Evolutionary conservation across 2,329 filamentous ascomycete species (phyloP).

Genomic region (Fusarium sp.): DNA sequence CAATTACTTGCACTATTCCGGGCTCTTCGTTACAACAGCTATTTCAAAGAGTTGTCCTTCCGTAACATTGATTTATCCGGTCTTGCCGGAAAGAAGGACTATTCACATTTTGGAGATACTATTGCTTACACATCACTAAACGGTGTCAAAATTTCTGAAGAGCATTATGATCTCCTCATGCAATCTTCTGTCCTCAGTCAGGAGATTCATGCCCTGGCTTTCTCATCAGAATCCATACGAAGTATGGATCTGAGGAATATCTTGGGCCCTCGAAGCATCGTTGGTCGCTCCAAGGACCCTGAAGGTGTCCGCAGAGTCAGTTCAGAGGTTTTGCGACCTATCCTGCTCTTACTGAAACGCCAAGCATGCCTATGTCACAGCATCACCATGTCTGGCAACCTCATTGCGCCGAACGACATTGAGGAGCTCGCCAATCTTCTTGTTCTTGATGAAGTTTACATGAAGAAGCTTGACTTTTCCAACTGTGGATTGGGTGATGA

Average conservation of each 20-base stretch:
- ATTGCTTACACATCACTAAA: constrained; percentile 66
- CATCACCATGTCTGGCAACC: constrained; percentile 63
- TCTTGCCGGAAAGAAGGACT: constrained; percentile 57
- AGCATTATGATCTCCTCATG: constrained; percentile 61
- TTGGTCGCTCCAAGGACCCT: constrained; percentile 37
- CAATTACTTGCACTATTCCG: constrained; percentile 69
- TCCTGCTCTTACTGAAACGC: constrained; percentile 63
- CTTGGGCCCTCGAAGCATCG: constrained; percentile 47
- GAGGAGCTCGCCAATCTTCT: constrained; percentile 56
- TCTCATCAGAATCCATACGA: constrained; percentile 66
- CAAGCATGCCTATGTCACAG: constrained; percentile 63
- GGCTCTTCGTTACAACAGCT: constrained; percentile 69
- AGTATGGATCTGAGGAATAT: constrained; percentile 65
- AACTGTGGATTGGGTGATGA: constrained; percentile 64
- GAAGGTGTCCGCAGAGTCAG: constrained; percentile 46
- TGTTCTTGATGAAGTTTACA: constrained; percentile 51
- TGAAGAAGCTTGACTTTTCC: constrained; percentile 64
- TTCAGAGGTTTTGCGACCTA: constrained; percentile 60
- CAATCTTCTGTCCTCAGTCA: constrained; percentile 65
- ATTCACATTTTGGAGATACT: constrained; percentile 57
- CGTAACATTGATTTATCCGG: constrained; percentile 62
- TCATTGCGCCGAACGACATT: constrained; percentile 59
- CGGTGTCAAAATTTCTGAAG: constrained; percentile 61
- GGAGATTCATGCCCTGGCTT: constrained; percentile 67
- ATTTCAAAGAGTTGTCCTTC: constrained; percentile 69